Percentiles rank a stretch among this genome's conserved stretches.
Conservation (phyloP, 768 basidiomycete genomes). For the Pisolithus albus region DNA sequence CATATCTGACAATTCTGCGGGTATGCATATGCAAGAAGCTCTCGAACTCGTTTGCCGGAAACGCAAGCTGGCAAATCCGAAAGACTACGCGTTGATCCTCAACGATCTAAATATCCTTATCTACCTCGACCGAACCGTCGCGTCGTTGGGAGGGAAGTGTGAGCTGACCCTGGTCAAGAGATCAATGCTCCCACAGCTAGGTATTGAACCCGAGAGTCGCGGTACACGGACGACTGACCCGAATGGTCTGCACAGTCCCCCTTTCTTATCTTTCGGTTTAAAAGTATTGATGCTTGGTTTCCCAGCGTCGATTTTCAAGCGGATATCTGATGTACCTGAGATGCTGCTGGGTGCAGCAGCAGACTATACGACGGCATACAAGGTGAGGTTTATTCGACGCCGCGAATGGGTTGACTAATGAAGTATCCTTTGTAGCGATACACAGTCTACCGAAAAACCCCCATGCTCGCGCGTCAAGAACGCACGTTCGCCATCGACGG, state of each 20-base stretch:
- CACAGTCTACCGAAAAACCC: conserved; percentile 90
- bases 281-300: neutral
- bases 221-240: conserved; percentile 79
- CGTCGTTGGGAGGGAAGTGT: conserved; percentile 81
- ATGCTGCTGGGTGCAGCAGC: conserved; percentile 50
- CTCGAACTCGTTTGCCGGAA: conserved; percentile 76
- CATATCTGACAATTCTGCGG: conserved; percentile 52
- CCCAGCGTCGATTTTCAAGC: conserved; percentile 88
- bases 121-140: conserved; percentile 94
- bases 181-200: conserved; percentile 67
- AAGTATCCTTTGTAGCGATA: conserved; percentile 54
- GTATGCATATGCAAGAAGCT: conserved; percentile 97
- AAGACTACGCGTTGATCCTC: conserved; percentile 79
- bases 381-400: conserved; percentile 38
- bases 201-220: conserved; percentile 60
- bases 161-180: conserved; percentile 78
- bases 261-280: neutral
- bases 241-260: conserved; percentile 54
- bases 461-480: conserved; percentile 89
- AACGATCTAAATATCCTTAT: conserved; percentile 60
- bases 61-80: conserved; percentile 57
- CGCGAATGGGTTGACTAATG: too few relatives aligned
- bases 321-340: conserved; percentile 62
- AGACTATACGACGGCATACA: conserved; percentile 83
- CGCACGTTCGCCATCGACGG: conserved; percentile 92